These are phyloP conservation scores for Thielaviopsis euricoi DNA, from an alignment of 2,329 filamentous ascomycete species.

Conservation along the genomic window DNA sequence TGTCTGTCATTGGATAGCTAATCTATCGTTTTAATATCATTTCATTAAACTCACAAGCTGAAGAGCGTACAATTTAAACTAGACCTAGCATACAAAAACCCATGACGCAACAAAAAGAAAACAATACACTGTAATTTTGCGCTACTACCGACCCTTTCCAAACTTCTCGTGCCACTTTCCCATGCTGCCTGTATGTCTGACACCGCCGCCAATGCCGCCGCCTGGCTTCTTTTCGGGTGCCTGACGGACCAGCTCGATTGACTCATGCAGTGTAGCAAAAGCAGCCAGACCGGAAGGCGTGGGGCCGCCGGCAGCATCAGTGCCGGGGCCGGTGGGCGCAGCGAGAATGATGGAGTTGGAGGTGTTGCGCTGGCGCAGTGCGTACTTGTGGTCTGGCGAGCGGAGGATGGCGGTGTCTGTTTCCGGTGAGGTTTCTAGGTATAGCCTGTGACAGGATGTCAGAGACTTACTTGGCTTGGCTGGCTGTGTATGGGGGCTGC, in stretches of 20 bases:
- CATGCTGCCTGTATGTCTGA: constrained; percentile 18
- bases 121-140: neutral
- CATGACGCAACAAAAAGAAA: neutral
- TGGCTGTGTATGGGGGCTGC: too few relatives aligned
- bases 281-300: neutral
- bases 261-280: constrained; percentile 45
- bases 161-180: constrained; percentile 48
- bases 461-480: too few relatives aligned
- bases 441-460: constrained; percentile 22
- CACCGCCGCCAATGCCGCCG: neutral
- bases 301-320: neutral
- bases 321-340: constrained; percentile 11
- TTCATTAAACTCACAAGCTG: too few relatives aligned
- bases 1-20: too few relatives aligned
- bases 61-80: too few relatives aligned
- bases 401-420: constrained; percentile 32
- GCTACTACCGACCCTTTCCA: constrained; percentile 25
- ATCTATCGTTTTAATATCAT: too few relatives aligned
- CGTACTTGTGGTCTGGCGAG: constrained; percentile 35
- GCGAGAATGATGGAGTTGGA: constrained; percentile 45
- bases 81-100: too few relatives aligned
- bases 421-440: constrained; percentile 31
- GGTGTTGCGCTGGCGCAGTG: constrained; percentile 48
- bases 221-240: constrained; percentile 15
- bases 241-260: constrained; percentile 39